These are phyloP conservation scores for Syzygium aqueum DNA, from an alignment of 345 rosid genomes.

Conservation along the genomic window DNA sequence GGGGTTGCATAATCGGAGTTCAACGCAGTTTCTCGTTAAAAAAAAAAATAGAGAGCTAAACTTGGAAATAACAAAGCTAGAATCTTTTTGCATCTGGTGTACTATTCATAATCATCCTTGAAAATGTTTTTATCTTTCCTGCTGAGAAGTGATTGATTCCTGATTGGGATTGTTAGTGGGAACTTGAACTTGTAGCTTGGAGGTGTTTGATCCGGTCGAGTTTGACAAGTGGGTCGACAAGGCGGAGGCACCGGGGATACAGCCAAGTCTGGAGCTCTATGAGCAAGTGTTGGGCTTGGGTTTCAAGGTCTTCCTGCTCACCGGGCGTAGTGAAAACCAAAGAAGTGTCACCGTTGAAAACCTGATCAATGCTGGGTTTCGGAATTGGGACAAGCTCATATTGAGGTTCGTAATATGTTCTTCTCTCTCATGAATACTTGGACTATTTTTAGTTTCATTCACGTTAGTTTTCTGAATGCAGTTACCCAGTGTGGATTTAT, in stretches of 20 bases:
- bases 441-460: not conserved
- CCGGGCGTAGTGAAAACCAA: slow-evolving; percentile 66
- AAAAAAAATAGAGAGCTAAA: not conserved
- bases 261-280: slow-evolving; percentile 69
- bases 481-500: not conserved
- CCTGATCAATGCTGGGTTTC: slow-evolving; percentile 60
- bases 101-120: not conserved
- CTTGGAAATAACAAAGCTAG: not conserved
- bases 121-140: not conserved
- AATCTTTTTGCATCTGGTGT: not conserved
- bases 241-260: slow-evolving; percentile 59
- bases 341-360: slow-evolving; percentile 56
- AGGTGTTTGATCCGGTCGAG: slow-evolving; percentile 49
- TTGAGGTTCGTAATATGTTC: slow-evolving; percentile 42
- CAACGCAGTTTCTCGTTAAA: not conserved
- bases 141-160: slow-evolving; percentile 3
- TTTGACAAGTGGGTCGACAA: slow-evolving; percentile 85
- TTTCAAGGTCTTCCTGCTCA: slow-evolving; percentile 70
- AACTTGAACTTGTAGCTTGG: slow-evolving; percentile 36
- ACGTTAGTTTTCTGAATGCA: not conserved
- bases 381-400: slow-evolving; percentile 79
- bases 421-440: not conserved
- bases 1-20: not conserved
- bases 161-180: slow-evolving; percentile 6
- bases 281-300: slow-evolving; percentile 56